Conservation (phyloP, 108 stramenopile species). For the Discostella stelligeroides region DNA sequence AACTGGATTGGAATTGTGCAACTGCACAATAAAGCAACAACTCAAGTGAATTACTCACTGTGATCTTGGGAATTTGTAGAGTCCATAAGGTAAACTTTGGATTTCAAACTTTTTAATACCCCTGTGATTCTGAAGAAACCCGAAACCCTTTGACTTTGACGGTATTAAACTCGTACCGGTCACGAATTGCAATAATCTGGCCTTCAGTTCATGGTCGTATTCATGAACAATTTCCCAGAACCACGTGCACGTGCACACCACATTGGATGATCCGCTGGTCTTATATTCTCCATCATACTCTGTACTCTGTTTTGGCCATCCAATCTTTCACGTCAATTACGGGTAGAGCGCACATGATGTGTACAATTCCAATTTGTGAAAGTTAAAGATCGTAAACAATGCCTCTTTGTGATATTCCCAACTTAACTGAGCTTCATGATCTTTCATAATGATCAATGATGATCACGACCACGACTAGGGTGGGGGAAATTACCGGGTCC, state of each 20-base stretch:
- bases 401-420: no score
- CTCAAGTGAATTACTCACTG: constrained; percentile 63
- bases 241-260: constrained; percentile 84
- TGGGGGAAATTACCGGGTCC: no score
- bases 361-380: constrained; percentile 96
- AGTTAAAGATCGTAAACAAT: constrained; percentile 94
- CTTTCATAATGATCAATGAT: no score
- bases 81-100: constrained; percentile 75
- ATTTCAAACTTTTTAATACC: constrained; percentile 95
- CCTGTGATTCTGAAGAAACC: constrained; percentile 92
- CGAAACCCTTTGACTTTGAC: constrained; percentile 92
- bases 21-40: neutral
- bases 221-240: constrained; percentile 96
- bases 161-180: constrained; percentile 97
- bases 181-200: constrained; percentile 95
- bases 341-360: constrained; percentile 97
- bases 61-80: constrained; percentile 90
- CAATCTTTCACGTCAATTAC: constrained; percentile 93
- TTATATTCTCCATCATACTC: constrained; percentile 85
- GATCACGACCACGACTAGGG: no score
- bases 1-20: no score
- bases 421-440: no score
- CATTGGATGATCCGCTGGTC: constrained; percentile 57
- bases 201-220: constrained; percentile 91
- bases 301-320: constrained; percentile 92